Conservation (phyloP, 129 eudicot species). For the Erigeron canadensis region DNA sequence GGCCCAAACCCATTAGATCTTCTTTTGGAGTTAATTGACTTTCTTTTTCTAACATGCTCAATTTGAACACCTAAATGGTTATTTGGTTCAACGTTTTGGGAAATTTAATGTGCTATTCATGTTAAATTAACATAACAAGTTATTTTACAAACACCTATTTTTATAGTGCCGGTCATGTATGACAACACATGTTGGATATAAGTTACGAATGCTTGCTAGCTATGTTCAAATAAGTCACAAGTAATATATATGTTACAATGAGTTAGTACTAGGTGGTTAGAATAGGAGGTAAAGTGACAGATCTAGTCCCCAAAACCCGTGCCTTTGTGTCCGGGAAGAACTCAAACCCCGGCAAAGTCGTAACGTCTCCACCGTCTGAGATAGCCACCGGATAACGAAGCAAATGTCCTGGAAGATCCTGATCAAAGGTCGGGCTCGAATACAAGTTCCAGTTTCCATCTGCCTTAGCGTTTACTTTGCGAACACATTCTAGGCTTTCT, state of each 20-base stretch:
- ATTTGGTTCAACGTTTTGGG: too few relatives aligned
- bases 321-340: conserved; percentile 92
- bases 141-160: too few relatives aligned
- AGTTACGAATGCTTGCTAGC: neutral
- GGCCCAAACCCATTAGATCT: too few relatives aligned
- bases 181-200: too few relatives aligned
- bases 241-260: neutral
- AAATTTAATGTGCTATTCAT: too few relatives aligned
- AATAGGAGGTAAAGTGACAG: conserved; percentile 61
- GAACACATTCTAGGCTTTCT: conserved; percentile 53
- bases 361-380: conserved; percentile 44
- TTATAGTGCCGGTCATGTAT: too few relatives aligned
- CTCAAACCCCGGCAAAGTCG: conserved; percentile 49
- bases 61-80: too few relatives aligned
- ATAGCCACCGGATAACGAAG: conserved; percentile 65
- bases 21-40: too few relatives aligned
- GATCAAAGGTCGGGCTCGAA: conserved; percentile 34
- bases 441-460: conserved; percentile 64
- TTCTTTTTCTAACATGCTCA: too few relatives aligned
- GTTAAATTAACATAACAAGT: too few relatives aligned
- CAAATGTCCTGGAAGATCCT: conserved; percentile 76
- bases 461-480: conserved; percentile 48
- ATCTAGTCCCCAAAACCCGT: conserved; percentile 56
- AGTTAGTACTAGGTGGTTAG: conserved; percentile 57
- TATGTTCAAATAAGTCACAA: neutral